Evolutionary conservation across 345 rosid genomes (phyloP).

Genomic region (Hirschfeldia incana): DNA sequence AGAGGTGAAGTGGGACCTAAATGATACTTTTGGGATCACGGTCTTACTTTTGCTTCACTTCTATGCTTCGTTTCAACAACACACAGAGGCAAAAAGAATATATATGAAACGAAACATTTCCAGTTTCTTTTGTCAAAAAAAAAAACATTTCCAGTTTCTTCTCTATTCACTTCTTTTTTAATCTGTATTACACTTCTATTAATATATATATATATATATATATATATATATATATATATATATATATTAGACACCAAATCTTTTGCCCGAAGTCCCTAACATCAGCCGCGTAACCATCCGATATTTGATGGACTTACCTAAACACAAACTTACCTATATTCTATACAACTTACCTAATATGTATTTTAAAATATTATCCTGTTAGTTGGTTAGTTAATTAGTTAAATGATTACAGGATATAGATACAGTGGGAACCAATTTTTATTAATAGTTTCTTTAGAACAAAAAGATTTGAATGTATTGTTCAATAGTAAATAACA

Average conservation of each 20-base stretch:
- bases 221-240: background rate
- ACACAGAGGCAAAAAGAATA: slow-evolving; percentile 25
- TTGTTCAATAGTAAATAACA: background rate
- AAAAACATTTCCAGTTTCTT: background rate
- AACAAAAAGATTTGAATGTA: slow-evolving; percentile 3
- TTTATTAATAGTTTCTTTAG: background rate
- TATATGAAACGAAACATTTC: background rate
- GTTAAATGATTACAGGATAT: slow-evolving; percentile 27
- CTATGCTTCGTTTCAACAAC: slow-evolving; percentile 55
- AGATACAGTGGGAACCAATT: slow-evolving; percentile 2
- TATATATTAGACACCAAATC: slow-evolving; percentile 28
- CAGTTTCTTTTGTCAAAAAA: background rate
- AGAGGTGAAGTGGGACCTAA: slow-evolving; percentile 55
- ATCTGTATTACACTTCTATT: too few relatives aligned
- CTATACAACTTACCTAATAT: slow-evolving; percentile 36
- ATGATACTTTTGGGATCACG: slow-evolving; percentile 65
- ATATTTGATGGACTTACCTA: slow-evolving; percentile 44
- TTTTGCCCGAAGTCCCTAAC: slow-evolving; percentile 50
- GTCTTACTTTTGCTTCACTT: slow-evolving; percentile 90
- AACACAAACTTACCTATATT: slow-evolving; percentile 33
- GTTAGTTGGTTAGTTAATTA: slow-evolving; percentile 42
- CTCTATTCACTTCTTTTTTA: background rate
- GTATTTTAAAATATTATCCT: slow-evolving; percentile 33
- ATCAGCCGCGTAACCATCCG: slow-evolving; percentile 56
- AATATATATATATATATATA: too few relatives aligned